Conservation (phyloP, 306 rosid genomes). For the Calophaca sinica region DNA sequence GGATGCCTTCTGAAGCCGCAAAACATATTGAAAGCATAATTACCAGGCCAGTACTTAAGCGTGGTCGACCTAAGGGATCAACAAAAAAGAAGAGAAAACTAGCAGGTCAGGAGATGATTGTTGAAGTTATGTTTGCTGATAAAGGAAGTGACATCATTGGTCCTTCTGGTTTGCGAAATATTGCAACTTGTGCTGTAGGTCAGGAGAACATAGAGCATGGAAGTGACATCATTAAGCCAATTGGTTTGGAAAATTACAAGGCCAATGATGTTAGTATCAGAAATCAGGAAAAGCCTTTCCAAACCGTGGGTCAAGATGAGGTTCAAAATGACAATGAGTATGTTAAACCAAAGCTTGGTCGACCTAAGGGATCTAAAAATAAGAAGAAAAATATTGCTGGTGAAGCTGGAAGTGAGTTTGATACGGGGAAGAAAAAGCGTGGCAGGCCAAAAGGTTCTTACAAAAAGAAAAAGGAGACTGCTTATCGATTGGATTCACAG, state of each 20-base stretch:
- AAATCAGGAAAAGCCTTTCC: slow-evolving; percentile 6
- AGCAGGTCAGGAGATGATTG: background rate
- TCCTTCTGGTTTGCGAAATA: background rate
- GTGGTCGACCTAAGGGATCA: slow-evolving; percentile 34
- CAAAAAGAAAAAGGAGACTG: slow-evolving; percentile 37
- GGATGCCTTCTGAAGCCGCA: background rate
- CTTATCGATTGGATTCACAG: slow-evolving; percentile 23
- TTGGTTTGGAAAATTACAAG: background rate
- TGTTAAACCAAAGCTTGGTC: slow-evolving; percentile 47
- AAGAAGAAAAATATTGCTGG: slow-evolving; percentile 34
- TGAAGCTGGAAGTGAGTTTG: slow-evolving; percentile 31
- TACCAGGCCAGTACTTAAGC: background rate
- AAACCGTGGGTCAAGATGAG: slow-evolving; percentile 39
- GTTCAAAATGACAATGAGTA: slow-evolving; percentile 22
- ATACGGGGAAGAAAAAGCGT: slow-evolving; percentile 23
- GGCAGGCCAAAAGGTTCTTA: slow-evolving; percentile 39
- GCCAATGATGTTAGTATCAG: background rate
- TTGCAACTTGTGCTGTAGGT: too few species aligned
- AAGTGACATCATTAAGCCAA: background rate
- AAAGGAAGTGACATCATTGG: background rate
- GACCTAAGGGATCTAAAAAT: slow-evolving; percentile 54
- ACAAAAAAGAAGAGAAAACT: slow-evolving; percentile 1
- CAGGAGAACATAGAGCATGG: background rate
- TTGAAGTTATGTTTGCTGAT: slow-evolving; percentile 4
- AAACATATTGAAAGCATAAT: background rate